Evolutionary conservation across 169 alveolate genomes (phyloP).

Genomic region (Eimeria sp.): DNA sequence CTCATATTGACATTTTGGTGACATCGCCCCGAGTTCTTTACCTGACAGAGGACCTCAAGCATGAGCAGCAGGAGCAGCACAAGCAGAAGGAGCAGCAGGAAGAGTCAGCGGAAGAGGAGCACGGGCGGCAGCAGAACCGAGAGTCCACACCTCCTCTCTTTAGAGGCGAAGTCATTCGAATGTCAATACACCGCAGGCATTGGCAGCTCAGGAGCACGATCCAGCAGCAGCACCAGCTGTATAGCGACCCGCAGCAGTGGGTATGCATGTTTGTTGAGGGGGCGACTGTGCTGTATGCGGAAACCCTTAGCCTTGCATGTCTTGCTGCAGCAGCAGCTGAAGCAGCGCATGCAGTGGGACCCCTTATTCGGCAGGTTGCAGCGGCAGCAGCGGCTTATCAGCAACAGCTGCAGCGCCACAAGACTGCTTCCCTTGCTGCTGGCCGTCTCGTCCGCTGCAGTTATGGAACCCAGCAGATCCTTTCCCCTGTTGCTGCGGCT

Average conservation of each 20-base stretch:
- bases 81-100: conserved; percentile 30
- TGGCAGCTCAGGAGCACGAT: background rate
- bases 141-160: conserved; percentile 12
- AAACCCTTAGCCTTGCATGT: background rate
- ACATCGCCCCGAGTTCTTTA: background rate
- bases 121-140: conserved; percentile 1
- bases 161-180: conserved; percentile 13
- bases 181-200: conserved; percentile 45
- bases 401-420: conserved; percentile 59
- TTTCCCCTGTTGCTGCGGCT: conserved; percentile 67
- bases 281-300: conserved; percentile 29
- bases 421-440: conserved; percentile 43
- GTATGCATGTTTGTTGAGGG: conserved; percentile 43
- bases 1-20: conserved; percentile 6
- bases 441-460: conserved; percentile 60
- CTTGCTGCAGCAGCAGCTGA: conserved; percentile 57
- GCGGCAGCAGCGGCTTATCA: conserved; percentile 32
- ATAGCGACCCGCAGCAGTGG: conserved; percentile 61
- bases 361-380: conserved; percentile 38
- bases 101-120: background rate
- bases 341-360: conserved; percentile 59
- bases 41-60: background rate
- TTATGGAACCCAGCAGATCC: background rate
- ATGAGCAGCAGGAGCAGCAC: conserved; percentile 46
- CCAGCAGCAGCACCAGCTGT: conserved; percentile 50